Evolutionary conservation across 805 yeast species (phyloP), one percentile per base, ranked within the genome.

Genomic region (Sungouiella blattae): DNA sequence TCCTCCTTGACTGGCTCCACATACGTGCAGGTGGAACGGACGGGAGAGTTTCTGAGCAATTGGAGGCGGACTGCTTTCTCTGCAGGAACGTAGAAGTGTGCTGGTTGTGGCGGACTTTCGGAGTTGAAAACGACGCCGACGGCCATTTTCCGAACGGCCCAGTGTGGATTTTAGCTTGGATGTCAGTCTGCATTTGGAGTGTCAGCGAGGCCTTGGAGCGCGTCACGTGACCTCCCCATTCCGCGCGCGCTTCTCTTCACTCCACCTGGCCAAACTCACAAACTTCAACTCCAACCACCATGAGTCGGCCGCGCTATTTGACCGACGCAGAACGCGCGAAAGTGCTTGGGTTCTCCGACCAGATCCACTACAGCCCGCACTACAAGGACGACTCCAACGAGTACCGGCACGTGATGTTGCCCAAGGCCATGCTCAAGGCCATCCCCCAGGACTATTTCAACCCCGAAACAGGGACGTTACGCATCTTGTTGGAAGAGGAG

Each of bases 401-500:
- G 67, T 93, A 91, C 62, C 73, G 98, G 58, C 99, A 93, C 58
- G 99, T 93, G 32, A 89, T 93, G 78, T 74, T 93, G 35, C 99
- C 99, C 45, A 88, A 94, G 57, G 87, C 84, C 43, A 87, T 93
- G 96, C 74, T 93, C 36, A 91, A 89, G 59, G 87, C 80, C 21
- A 87, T 94, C 38, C 98, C 98, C 7, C 78, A 82, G 27, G 98
- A 94, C 56, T 94, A 89, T 56, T 93, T 93, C 71, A 83, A 84
- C 53, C 80, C 88, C 2, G 95, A 89, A 40, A 87, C 95, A 2
- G 98, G 98, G 4, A 93, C 98, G 0, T 71, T 93, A 49, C 79
- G 96, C 47, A 87, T 93, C 28, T 67, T 93, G 26, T 63, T 84
- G 32, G 99, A 93, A 60, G 98, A 93, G 48, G 99, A 93, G 62